Conservation (phyloP, 495 filamentous ascomycete genomes). For the Lepidopterella palustris region DNA sequence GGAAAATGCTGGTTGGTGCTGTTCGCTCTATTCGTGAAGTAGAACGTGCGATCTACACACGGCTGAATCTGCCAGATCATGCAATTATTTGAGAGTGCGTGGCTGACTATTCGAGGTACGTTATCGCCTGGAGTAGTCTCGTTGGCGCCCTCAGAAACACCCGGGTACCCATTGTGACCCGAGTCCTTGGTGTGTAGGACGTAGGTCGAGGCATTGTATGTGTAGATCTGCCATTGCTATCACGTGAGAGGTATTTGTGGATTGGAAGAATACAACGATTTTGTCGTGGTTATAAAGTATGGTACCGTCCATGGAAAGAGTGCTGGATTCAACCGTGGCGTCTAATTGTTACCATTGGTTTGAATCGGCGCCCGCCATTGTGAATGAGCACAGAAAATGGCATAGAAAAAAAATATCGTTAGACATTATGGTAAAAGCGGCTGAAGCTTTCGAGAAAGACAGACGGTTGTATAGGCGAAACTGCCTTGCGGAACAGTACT, state of each 20-base stretch:
- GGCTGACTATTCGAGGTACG: background rate
- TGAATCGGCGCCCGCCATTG: conserved; percentile 6
- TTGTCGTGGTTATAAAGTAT: conserved; percentile 1
- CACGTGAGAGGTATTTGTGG: background rate
- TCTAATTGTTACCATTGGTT: conserved; percentile 22
- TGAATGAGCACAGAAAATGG: background rate
- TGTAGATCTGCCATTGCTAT: conserved; percentile 18
- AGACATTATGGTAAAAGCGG: too few species aligned
- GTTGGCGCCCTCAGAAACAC: background rate
- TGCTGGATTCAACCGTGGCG: background rate
- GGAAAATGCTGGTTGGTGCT: conserved; percentile 16
- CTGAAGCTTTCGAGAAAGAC: too few species aligned
- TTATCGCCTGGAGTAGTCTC: conserved; percentile 11
- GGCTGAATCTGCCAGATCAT: conserved; percentile 15
- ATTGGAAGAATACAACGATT: conserved; percentile 10
- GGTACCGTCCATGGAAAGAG: conserved; percentile 3
- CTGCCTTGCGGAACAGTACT: too few species aligned
- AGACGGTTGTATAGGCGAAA: too few species aligned
- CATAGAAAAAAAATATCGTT: too few species aligned
- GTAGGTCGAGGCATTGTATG: conserved; percentile 8
- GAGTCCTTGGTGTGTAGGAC: conserved; percentile 13
- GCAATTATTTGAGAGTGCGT: conserved; percentile 6
- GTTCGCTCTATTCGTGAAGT: conserved; percentile 14
- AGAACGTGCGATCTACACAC: conserved; percentile 22
- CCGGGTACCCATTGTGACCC: conserved; percentile 11